Evolutionary conservation across 2,329 filamentous ascomycete genomes (phyloP).

Genomic region (Cytospora leucostoma): DNA sequence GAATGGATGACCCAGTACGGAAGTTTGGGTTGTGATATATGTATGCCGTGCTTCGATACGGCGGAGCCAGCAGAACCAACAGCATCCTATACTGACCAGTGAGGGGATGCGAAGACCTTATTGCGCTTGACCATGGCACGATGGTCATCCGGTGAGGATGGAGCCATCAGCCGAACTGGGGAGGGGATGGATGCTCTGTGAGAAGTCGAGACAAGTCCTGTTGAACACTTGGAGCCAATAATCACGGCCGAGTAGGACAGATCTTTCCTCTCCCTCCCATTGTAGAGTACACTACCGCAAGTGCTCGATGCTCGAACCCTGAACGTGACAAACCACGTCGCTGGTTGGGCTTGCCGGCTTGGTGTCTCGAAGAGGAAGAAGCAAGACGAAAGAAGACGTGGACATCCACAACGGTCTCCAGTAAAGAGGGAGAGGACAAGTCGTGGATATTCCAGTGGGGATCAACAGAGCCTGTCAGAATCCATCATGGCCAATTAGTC

Average conservation of each 20-base stretch:
- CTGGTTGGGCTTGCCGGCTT: not conserved
- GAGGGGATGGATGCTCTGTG: not conserved
- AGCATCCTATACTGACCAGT: conserved; percentile 1
- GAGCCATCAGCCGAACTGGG: not conserved
- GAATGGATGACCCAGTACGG: conserved; percentile 13
- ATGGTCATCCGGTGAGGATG: not conserved
- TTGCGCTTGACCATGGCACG: not conserved
- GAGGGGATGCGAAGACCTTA: conserved; percentile 4
- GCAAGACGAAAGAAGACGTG: not conserved
- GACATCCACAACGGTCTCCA: not conserved
- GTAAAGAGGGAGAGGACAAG: not conserved
- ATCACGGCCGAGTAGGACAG: not conserved
- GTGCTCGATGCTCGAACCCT: not conserved
- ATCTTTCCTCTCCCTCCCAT: not conserved
- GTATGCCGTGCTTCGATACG: conserved; percentile 5
- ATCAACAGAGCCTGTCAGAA: not conserved
- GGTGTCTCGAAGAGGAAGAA: not conserved
- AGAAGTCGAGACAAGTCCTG: not conserved
- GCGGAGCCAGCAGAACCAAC: conserved; percentile 14
- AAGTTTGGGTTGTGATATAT: conserved; percentile 1
- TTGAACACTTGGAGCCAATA: not conserved
- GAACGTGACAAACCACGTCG: not conserved
- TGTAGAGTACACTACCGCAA: not conserved
- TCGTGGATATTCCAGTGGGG: not conserved
- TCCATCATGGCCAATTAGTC: conserved; percentile 12